These are phyloP conservation scores for Brassica cretica DNA, from an alignment of 345 rosid genomes.

Conservation along the genomic window DNA sequence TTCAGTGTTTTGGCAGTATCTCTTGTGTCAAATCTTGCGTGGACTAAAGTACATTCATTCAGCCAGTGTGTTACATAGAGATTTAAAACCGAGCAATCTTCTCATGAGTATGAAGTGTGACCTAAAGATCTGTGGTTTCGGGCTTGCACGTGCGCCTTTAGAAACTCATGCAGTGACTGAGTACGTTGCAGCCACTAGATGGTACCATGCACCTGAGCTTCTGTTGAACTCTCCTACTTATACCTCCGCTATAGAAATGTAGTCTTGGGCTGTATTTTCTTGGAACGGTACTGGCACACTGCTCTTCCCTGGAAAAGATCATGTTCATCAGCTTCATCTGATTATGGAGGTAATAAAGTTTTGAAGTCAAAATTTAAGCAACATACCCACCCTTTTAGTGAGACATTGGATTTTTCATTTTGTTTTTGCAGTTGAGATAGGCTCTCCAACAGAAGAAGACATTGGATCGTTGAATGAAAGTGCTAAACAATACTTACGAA, in stretches of 20 bases:
- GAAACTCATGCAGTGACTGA: slow-evolving; percentile 85
- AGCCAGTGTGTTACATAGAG: slow-evolving; percentile 90
- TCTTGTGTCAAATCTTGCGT: slow-evolving; percentile 88
- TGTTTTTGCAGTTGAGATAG: slow-evolving; percentile 60
- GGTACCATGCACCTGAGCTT: slow-evolving; percentile 96
- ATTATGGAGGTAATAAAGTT: slow-evolving; percentile 64
- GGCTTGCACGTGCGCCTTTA: slow-evolving; percentile 82
- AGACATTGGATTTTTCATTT: slow-evolving; percentile 22
- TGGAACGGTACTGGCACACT: slow-evolving; percentile 84
- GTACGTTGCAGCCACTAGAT: slow-evolving; percentile 85
- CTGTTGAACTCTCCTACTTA: slow-evolving; percentile 73
- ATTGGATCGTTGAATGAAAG: slow-evolving; percentile 68
- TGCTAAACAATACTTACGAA: slow-evolving; percentile 73
- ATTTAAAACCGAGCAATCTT: slow-evolving; percentile 88
- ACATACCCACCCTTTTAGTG: too few species aligned
- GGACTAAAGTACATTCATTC: slow-evolving; percentile 93
- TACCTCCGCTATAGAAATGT: slow-evolving; percentile 84
- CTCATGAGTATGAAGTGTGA: slow-evolving; percentile 72
- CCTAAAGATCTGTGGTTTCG: slow-evolving; percentile 91
- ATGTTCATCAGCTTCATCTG: slow-evolving; percentile 80
- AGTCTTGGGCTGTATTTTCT: slow-evolving; percentile 92
- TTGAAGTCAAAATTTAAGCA: too few species aligned
- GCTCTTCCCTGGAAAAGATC: slow-evolving; percentile 87
- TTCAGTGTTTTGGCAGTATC: slow-evolving; percentile 53
- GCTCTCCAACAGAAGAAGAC: slow-evolving; percentile 85